phyloP scores from a whole-genome alignment of 116 monocot species.

The Trichopus zeylanicus region DNA sequence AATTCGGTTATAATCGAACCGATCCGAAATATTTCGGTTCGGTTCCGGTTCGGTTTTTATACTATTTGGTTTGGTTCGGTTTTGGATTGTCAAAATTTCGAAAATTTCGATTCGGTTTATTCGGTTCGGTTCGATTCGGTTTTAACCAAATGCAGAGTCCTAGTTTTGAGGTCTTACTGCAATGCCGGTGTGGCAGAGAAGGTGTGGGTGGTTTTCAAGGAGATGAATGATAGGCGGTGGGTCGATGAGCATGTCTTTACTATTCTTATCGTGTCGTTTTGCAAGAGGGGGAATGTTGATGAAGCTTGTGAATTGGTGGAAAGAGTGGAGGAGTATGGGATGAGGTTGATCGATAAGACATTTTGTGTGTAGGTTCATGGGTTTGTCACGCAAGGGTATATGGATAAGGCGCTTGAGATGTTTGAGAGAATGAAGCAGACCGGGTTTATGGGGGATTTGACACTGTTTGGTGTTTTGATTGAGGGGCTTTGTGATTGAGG shows the following conservation, averaged over 20 bases:
- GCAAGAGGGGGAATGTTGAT: constrained; percentile 69
- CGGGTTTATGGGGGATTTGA: constrained; percentile 46
- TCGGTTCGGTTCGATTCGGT: no score
- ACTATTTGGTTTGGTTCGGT: no score
- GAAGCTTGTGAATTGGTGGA: constrained; percentile 35
- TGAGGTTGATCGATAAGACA: constrained; percentile 46
- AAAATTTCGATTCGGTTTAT: no score
- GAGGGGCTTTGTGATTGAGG: constrained; percentile 43
- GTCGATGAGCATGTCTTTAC: constrained; percentile 59
- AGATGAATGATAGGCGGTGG: constrained; percentile 41
- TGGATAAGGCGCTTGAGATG: constrained; percentile 45
- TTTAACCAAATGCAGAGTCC: no score
- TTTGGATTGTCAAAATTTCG: no score
- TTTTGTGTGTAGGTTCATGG: constrained; percentile 51
- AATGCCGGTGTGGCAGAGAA: constrained; percentile 40
- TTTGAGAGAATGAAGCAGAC: constrained; percentile 54
- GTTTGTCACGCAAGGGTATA: constrained; percentile 42
- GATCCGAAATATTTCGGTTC: no score
- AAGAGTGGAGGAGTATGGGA: constrained; percentile 37
- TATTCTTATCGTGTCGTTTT: constrained; percentile 44
- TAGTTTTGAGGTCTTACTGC: constrained; percentile 52
- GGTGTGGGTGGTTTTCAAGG: constrained; percentile 31
- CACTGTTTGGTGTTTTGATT: constrained; percentile 48
- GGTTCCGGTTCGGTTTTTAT: no score
- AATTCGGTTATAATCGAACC: no score